A percentile compares a stretch with the other conserved stretches of the same genome.
Evolutionary conservation across 345 rosid genomes (phyloP).

Genomic region (Aquilaria sinensis): DNA sequence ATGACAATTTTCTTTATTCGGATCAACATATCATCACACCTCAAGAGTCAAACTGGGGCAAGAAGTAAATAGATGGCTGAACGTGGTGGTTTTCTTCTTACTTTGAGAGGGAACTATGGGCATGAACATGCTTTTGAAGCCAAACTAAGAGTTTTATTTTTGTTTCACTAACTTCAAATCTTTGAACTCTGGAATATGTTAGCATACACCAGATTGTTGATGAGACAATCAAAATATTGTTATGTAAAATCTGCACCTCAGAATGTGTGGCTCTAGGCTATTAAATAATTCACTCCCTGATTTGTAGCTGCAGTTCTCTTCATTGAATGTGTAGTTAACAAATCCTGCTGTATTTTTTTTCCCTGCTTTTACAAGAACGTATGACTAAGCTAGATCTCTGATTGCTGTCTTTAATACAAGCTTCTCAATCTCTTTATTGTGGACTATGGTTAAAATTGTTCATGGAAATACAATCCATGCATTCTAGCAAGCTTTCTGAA

Average conservation of each 20-base stretch:
- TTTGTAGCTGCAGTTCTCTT: too few relatives aligned
- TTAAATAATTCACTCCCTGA: too few relatives aligned
- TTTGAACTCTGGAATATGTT: slow-evolving; percentile 1
- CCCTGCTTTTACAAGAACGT: neutral
- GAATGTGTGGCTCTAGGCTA: too few relatives aligned
- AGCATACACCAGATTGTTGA: too few relatives aligned
- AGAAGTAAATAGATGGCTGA: slow-evolving; percentile 1
- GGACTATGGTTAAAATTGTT: too few relatives aligned
- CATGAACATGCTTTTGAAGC: slow-evolving; percentile 5
- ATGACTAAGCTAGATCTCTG: neutral
- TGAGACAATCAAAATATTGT: too few relatives aligned
- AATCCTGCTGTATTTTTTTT: neutral
- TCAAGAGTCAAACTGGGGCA: neutral
- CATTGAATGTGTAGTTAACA: too few relatives aligned
- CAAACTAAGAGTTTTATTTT: neutral
- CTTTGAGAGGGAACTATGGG: neutral
- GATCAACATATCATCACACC: slow-evolving; percentile 1
- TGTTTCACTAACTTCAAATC: neutral
- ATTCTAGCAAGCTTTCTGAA: neutral
- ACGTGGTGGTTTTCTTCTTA: neutral
- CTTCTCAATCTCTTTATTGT: neutral
- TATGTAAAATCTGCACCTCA: too few relatives aligned
- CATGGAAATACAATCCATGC: too few relatives aligned
- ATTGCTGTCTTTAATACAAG: neutral
- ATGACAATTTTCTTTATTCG: slow-evolving; percentile 21